A percentile compares a stretch with the other conserved stretches of the same genome.
These are phyloP conservation scores for Zarea fungicola DNA, from an alignment of 2,329 filamentous ascomycete species.

Conservation along the genomic window DNA sequence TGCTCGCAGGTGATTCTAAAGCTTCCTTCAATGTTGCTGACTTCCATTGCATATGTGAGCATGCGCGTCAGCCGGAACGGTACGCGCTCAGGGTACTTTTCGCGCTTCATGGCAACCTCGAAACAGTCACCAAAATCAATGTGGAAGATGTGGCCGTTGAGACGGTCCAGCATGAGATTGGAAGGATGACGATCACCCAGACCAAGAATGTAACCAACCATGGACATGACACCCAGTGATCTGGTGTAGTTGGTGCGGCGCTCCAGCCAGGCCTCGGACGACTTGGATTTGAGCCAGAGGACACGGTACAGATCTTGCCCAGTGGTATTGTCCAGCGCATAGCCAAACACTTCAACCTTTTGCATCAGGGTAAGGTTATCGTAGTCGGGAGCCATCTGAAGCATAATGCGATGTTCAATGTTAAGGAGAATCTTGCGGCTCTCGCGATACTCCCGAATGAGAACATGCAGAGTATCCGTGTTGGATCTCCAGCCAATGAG, in stretches of 20 bases:
- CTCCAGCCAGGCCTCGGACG: constrained; percentile 95
- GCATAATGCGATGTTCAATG: constrained; percentile 98
- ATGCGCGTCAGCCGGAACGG: constrained; percentile 97
- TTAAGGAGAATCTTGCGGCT: constrained; percentile 96
- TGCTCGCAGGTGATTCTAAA: constrained; percentile 98
- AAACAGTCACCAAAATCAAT: constrained; percentile 99
- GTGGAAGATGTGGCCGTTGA: constrained; percentile 95
- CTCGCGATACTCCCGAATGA: constrained; percentile 96
- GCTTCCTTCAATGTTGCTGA: constrained; percentile 98
- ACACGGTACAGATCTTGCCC: constrained; percentile 98
- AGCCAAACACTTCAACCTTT: constrained; percentile 98
- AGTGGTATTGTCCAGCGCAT: constrained; percentile 97
- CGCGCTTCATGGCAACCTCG: constrained; percentile 98
- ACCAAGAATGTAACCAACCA: constrained; percentile 99
- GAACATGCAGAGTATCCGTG: constrained; percentile 91
- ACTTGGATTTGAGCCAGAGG: constrained; percentile 98
- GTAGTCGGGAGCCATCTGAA: constrained; percentile 99
- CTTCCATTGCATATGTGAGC: constrained; percentile 99
- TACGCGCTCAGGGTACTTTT: constrained; percentile 96
- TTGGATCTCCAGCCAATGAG: constrained; percentile 95
- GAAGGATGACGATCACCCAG: constrained; percentile 95
- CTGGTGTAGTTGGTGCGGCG: constrained; percentile 97
- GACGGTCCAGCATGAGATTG: constrained; percentile 93
- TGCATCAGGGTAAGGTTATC: constrained; percentile 99
- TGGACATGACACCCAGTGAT: constrained; percentile 98